Evolutionary conservation across 1,284 basidiomycete species (phyloP), one percentile per base, ranked within the genome.

Genomic region (Puccinia novopanici): DNA sequence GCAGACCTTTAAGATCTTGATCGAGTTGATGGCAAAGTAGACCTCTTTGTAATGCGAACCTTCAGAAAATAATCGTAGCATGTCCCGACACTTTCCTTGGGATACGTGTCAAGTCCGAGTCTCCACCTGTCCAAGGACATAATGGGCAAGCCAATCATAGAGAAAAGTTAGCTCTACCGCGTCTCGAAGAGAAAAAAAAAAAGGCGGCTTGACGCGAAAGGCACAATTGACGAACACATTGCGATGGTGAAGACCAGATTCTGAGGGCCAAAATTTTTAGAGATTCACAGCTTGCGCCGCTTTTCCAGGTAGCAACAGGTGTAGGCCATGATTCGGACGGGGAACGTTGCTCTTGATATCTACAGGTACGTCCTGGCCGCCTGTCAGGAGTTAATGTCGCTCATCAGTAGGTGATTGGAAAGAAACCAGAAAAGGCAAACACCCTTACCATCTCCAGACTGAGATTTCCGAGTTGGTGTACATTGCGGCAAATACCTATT

Each of bases 21-120:
- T 75, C 17, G 57, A 75, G 61, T 75, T 75, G 57, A 75, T 61
- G n/a, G 74, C 37, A 65, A 75, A 75, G 59, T 75, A 75, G 4
- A 75, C 74, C 0, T 61, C 57, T 75, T 75, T 75, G 22, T 75
- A 75, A 24, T 75, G 27, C 9, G 74, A 75, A 3, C 74, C 74
- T 61, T 75, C 61, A 75, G 34, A 0, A 75, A n/a, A 65, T 75
- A n/a, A 37, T 75, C 74, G n/a, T 48, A 75, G 48, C 74, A 75
- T 63, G 42, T 75, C 12, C 74, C 74, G 74, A 65, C 74, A 75
- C 34, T 54, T 45, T 3, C 74, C 74, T 75, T 75, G 59, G 22
- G 74, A 40, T 75, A 75, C 17, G 74, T 75, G 24, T 75, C 61
- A 59, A 37, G 45, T 75, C 74, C 17, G 74, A 57, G 59, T 75